These are phyloP conservation scores for Fusarium ramigenum DNA, from an alignment of 2,329 filamentous ascomycete genomes.

Conservation along the genomic window DNA sequence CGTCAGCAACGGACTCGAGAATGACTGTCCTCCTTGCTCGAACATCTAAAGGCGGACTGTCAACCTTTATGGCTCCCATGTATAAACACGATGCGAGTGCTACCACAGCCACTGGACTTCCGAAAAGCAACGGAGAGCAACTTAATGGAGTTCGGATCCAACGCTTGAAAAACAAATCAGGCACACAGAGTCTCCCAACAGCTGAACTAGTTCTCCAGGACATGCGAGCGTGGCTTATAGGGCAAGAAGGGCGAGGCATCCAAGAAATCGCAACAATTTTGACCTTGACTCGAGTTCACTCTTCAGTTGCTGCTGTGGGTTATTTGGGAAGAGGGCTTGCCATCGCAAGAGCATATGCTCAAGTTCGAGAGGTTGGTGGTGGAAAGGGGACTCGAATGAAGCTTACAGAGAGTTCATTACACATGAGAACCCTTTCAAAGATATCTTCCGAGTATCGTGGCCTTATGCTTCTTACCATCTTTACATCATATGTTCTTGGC, in stretches of 20 bases:
- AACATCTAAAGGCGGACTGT: constrained; percentile 50
- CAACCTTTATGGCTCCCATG: constrained; percentile 71
- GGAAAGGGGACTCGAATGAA: constrained; percentile 55
- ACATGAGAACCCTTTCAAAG: constrained; percentile 67
- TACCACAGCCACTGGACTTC: constrained; percentile 42
- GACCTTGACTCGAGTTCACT: constrained; percentile 72
- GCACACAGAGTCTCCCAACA: constrained; percentile 75
- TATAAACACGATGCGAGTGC: constrained; percentile 52
- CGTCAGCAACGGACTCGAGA: constrained; percentile 45
- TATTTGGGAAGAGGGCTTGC: constrained; percentile 65
- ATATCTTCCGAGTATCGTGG: constrained; percentile 65
- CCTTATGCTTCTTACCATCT: constrained; percentile 64
- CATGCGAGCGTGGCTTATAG: constrained; percentile 74
- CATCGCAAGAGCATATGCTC: constrained; percentile 66
- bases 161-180: constrained; percentile 77
- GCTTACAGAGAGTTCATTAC: constrained; percentile 62
- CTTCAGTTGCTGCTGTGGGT: constrained; percentile 61
- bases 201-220: constrained; percentile 73
- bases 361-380: constrained; percentile 62
- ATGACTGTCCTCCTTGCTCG: constrained; percentile 72
- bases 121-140: constrained; percentile 48
- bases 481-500: constrained; percentile 64
- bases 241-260: constrained; percentile 71
- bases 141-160: constrained; percentile 76
- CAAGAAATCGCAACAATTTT: constrained; percentile 74